phyloP scores from a whole-genome alignment of 1,284 basidiomycete genomes.

The Agroathelia rolfsii region DNA sequence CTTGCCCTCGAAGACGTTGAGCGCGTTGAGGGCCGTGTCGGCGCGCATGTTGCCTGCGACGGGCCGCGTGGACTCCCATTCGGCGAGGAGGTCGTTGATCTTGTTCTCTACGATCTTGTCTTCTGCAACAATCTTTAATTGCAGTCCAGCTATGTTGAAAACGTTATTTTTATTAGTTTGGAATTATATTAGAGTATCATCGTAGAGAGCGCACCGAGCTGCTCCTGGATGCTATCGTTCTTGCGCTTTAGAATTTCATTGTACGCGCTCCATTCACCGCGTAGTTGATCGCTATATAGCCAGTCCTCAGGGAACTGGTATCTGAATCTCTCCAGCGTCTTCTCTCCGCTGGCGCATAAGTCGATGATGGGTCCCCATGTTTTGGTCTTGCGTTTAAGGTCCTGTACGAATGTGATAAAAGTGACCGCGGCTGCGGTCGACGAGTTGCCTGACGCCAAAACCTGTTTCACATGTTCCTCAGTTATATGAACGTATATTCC shows the following conservation, averaged over 20 bases:
- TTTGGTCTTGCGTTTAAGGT: conserved; percentile 94
- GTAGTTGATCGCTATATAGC: conserved; percentile 96
- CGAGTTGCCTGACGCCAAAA: conserved; percentile 46
- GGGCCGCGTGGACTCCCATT: conserved; percentile 94
- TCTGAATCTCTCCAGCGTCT: conserved; percentile 92
- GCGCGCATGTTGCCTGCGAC: conserved; percentile 94
- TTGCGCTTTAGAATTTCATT: conserved; percentile 97
- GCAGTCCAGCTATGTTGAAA: conserved; percentile 76
- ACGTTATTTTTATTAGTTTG: too few species aligned
- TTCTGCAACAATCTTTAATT: conserved; percentile 98
- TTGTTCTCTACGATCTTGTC: conserved; percentile 96
- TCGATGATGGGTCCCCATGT: conserved; percentile 97
- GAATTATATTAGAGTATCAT: conserved; percentile 1
- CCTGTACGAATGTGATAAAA: conserved; percentile 98
- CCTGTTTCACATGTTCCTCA: conserved; percentile 1
- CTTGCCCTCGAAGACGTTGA: conserved; percentile 89
- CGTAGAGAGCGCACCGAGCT: conserved; percentile 58
- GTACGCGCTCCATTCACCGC: conserved; percentile 97
- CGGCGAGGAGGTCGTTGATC: conserved; percentile 80
- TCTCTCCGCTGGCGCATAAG: conserved; percentile 88
- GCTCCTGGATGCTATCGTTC: conserved; percentile 97
- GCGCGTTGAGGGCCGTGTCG: conserved; percentile 90
- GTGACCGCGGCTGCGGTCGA: conserved; percentile 95
- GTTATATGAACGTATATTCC: conserved; percentile 4
- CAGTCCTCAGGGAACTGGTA: conserved; percentile 96